Base-by-base conservation (phyloP, 768 basidiomycete genomes). In the Boletus tylopilopsis region DNA sequence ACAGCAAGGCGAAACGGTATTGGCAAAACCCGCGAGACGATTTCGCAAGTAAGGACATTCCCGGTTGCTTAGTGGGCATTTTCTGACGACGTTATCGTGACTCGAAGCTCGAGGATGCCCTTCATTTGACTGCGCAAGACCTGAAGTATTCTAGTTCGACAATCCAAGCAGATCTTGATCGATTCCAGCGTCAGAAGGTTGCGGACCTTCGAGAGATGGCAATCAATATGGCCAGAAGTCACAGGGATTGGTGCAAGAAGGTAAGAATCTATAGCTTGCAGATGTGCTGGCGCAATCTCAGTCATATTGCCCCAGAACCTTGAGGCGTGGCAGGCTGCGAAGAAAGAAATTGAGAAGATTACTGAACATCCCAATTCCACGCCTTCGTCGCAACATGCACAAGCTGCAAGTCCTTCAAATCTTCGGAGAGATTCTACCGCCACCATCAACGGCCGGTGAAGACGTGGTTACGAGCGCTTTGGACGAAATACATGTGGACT, bases 121-220 rank as follows among this genome's bases (percentile, higher is more conserved):
- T 96, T 53, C 93, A 97, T 68, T 75, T 94, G 25, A 81, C 92
- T 5, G 90, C 89, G 2, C 90, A 92, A 62, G 96, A 99, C 69
- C 77, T 99, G 38, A 95, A 97, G 64, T 98, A 95, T 68, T 90
- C 95, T 0, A 93, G 90, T 59, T 89, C 87, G 37, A 97, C 94
- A 19, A 94, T 99, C 45, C 96, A 99, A 67, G 91, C 92, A 15
- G 96, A 99, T 71, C 73, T 99, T 55, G 96, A 99, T 71, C 82
- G 96, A 42, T 99, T 99, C 71, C 96, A 99, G 67, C 81, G 96
- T 21, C 96, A 98, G 74, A 99, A 99, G 66, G 96, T 99, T 4
- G 92, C 93, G 7, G 96, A 99, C 72, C 58, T 98, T 57, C 75
- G 94, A 32, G 91, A 95, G 67, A 94, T 99, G 94, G 73, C 87